These are phyloP conservation scores for Colletotrichum neosansevieriae DNA, from an alignment of 2,329 filamentous ascomycete species.

Conservation along the genomic window DNA sequence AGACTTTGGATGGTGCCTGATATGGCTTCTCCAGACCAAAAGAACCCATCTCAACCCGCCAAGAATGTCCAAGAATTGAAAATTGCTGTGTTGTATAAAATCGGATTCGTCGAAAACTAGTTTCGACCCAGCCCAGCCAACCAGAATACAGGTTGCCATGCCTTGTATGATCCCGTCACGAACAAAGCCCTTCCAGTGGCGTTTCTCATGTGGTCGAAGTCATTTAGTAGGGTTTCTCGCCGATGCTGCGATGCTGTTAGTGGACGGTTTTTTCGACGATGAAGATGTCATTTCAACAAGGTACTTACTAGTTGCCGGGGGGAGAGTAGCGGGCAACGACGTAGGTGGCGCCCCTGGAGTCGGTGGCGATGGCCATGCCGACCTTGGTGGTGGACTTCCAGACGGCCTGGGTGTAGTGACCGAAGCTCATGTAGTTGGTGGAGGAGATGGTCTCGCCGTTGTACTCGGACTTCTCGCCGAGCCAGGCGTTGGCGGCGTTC, in stretches of 20 bases:
- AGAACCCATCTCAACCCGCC: not conserved
- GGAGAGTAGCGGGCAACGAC: slow-evolving; percentile 51
- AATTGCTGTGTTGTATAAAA: not conserved
- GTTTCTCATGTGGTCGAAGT: not conserved
- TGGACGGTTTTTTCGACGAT: not conserved
- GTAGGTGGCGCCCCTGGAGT: slow-evolving; percentile 46
- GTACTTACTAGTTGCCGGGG: slow-evolving; percentile 47
- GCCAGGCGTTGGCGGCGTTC: slow-evolving; percentile 36
- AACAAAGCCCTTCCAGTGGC: slow-evolving; percentile 23
- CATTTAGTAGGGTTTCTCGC: slow-evolving; percentile 47
- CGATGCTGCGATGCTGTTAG: slow-evolving; percentile 36
- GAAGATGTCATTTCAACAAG: not conserved
- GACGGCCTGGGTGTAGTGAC: slow-evolving; percentile 49
- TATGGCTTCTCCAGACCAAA: not conserved
- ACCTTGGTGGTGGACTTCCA: slow-evolving; percentile 50
- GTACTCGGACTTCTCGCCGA: slow-evolving; percentile 37
- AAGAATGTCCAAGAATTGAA: slow-evolving; percentile 33
- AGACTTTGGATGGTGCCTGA: not conserved
- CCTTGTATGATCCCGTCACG: slow-evolving; percentile 12
- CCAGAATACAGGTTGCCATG: slow-evolving; percentile 18
- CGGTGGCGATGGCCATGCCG: slow-evolving; percentile 47
- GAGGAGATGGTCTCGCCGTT: slow-evolving; percentile 36
- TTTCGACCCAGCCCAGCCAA: slow-evolving; percentile 16
- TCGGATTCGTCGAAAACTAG: not conserved
- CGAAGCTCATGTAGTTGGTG: slow-evolving; percentile 43